Evolutionary conservation across 441 rosid species (phyloP), one percentile per base, ranked within the genome.

Genomic region (Gossypium lobatum): DNA sequence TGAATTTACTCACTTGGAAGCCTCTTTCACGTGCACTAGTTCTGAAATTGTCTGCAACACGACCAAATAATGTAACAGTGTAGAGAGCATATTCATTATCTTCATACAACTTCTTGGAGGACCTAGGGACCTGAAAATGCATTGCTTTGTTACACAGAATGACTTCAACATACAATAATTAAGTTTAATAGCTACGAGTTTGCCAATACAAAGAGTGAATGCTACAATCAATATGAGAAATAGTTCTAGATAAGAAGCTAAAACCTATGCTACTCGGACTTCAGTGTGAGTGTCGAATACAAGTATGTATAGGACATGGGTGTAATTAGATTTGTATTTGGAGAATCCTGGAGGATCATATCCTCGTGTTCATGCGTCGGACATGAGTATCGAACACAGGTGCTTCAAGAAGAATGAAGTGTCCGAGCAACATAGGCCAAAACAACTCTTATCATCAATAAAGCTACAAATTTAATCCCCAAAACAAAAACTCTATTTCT

Each of bases 51-150:
- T 96, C 99, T 64, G 97, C 97, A 78, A 88, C 95, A 11, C 97
- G 96, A 16, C 78, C 79, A 78, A 96, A 96, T 74, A 93, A 91
- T 21, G 88, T 85, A 25, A 92, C 98, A 3, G 96, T 92, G 81
- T 89, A 92, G 73, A 96, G 97, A 58, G 99, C 98, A 84, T 96
- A 93, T 84, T 96, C 99, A 73, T 96, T 96, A 81, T 96, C 99
- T 88, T 96, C 99, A 52, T 84, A 78, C 84, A 96, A 84, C 73
- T 78, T 81, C 90, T 91, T 96, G 16, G 98, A 88, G 37, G 97
- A 96, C 87, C 98, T 88, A 55, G 97, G 98, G 75, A 96, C 99
- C 99, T 96, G 92, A 83, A 77, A 72, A 75, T 39, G 20, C 5
- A 77, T 34, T 53, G 73, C 70, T 37, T 25, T 46, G 62, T 73